A percentile compares a stretch with the other conserved stretches of the same genome.
phyloP scores from a whole-genome alignment of 176 grass and related monocot species.

The Triticum dicoccoides region DNA sequence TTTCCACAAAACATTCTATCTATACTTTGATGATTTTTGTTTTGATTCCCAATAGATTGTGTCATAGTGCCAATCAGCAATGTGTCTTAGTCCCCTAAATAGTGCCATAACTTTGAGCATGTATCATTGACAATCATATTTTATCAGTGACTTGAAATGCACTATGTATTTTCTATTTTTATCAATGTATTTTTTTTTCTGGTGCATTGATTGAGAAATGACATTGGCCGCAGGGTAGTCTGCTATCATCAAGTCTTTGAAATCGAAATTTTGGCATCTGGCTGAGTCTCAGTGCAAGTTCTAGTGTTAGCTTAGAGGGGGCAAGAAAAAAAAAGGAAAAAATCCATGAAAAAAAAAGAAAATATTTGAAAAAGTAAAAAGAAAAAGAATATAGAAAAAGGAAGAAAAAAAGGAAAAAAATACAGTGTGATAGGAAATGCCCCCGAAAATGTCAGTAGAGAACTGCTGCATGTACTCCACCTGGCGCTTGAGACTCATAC shows the following conservation, averaged over 20 bases:
- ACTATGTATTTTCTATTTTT: background rate
- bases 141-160: background rate
- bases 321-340: conserved; percentile 19
- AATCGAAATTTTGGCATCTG: conserved; percentile 43
- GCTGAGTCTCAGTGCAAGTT: conserved; percentile 39
- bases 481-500: conserved; percentile 36
- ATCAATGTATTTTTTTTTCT: background rate
- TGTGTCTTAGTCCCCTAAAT: background rate
- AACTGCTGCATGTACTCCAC: background rate
- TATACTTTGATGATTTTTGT: no score
- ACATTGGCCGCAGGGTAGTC: conserved; percentile 65
- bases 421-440: conserved; percentile 27
- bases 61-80: background rate
- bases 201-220: conserved; percentile 53
- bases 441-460: conserved; percentile 21
- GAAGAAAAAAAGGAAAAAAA: background rate
- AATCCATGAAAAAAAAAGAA: conserved; percentile 15
- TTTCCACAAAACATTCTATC: background rate
- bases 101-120: background rate
- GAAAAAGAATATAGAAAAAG: conserved; percentile 17
- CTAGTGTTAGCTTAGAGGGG: conserved; percentile 44
- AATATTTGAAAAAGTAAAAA: background rate
- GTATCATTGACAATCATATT: background rate
- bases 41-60: background rate
- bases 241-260: conserved; percentile 57